Evolutionary conservation across 2,329 filamentous ascomycete species (phyloP).

Genomic region (Huntiella abstrusa): DNA sequence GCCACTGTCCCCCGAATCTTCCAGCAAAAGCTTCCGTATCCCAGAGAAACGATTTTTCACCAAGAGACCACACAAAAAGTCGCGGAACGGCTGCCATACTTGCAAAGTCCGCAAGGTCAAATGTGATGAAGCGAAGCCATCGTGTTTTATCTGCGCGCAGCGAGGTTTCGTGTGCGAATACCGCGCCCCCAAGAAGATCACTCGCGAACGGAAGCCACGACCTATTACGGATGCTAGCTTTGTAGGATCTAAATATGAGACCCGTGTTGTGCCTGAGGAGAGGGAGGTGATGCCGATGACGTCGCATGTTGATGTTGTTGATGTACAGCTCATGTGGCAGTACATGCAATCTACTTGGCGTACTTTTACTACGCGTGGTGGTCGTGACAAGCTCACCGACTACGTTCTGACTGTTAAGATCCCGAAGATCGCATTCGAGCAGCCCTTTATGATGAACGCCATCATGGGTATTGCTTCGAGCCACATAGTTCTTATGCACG

Average conservation of each 20-base stretch:
- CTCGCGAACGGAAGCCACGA: neutral
- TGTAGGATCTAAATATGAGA: neutral
- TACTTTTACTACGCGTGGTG: slow-evolving; percentile 26
- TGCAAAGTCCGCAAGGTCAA: slow-evolving; percentile 38
- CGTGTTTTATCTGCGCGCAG: slow-evolving; percentile 29
- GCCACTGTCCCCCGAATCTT: no score
- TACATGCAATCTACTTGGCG: slow-evolving; percentile 28
- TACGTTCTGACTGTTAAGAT: slow-evolving; percentile 27
- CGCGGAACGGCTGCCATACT: slow-evolving; percentile 31
- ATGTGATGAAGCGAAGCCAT: slow-evolving; percentile 32
- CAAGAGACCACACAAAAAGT: slow-evolving; percentile 38
- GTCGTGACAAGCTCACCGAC: slow-evolving; percentile 20
- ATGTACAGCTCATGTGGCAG: slow-evolving; percentile 38
- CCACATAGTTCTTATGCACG: slow-evolving; percentile 25
- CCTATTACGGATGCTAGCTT: neutral
- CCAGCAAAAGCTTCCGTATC: neutral
- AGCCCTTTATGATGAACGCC: slow-evolving; percentile 35
- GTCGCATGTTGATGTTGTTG: slow-evolving; percentile 19
- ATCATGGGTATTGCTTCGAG: slow-evolving; percentile 32
- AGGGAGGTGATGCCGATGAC: neutral
- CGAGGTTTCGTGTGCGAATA: slow-evolving; percentile 31
- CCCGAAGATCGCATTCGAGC: slow-evolving; percentile 30
- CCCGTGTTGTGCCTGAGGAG: neutral
- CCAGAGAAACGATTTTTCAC: slow-evolving; percentile 10
- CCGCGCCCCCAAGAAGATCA: slow-evolving; percentile 13